Evolutionary conservation across 768 basidiomycete genomes (phyloP).

Genomic region (Rhizopogon sp.): DNA sequence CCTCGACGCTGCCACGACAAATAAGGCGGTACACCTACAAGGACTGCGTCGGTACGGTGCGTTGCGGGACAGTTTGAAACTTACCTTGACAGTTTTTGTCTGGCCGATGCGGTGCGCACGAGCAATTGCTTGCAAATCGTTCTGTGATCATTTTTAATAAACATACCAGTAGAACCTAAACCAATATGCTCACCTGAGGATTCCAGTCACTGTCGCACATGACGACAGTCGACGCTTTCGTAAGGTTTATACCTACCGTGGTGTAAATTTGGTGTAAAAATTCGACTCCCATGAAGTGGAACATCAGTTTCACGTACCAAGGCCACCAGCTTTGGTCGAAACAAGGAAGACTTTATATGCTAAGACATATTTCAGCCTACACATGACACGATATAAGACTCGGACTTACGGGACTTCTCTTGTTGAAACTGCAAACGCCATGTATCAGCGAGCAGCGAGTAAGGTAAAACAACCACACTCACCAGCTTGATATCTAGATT

Average conservation of each 20-base stretch:
- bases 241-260: constrained; percentile 67
- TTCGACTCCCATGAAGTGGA: constrained; percentile 10
- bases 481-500: constrained; percentile 55
- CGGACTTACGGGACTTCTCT: constrained; percentile 42
- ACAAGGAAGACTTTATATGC: constrained; percentile 67
- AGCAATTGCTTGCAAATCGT: constrained; percentile 83
- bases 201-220: constrained; percentile 75
- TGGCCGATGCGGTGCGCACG: constrained; percentile 81
- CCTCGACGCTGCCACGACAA: constrained; percentile 66
- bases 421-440: constrained; percentile 44
- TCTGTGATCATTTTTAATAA: constrained; percentile 31
- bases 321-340: constrained; percentile 67
- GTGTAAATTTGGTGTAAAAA: constrained; percentile 20
- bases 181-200: constrained; percentile 34
- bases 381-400: not conserved
- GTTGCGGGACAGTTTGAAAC: not conserved
- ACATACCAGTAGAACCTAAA: not conserved
- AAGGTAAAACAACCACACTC: constrained; percentile 9
- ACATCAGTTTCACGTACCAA: constrained; percentile 36
- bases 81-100: constrained; percentile 61
- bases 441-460: not conserved
- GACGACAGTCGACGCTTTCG: constrained; percentile 75
- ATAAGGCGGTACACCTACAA: constrained; percentile 48
- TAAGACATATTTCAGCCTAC: constrained; percentile 12
- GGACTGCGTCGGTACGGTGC: not conserved